Evolutionary conservation across 768 basidiomycete genomes (phyloP).

Genomic region (Grammothele lineata): DNA sequence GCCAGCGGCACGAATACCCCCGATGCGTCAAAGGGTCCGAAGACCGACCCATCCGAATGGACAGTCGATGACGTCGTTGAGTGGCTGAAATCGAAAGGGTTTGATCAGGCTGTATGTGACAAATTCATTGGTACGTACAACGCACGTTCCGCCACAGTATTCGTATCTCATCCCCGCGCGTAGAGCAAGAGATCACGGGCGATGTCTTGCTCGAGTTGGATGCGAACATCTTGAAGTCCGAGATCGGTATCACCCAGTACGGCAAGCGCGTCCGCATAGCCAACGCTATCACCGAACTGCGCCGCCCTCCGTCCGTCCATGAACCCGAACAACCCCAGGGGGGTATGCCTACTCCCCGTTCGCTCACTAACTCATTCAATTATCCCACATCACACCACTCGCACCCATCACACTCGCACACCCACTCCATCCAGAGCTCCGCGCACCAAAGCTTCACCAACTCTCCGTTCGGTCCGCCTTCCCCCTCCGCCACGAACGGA

Average conservation of each 20-base stretch:
- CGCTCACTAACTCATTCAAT: constrained; percentile 22
- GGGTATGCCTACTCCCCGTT: constrained; percentile 16
- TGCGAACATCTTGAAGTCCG: constrained; percentile 82
- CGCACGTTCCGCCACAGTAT: not conserved
- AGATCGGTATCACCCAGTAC: constrained; percentile 91
- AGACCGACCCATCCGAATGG: constrained; percentile 69
- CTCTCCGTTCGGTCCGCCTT: constrained; percentile 15
- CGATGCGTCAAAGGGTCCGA: constrained; percentile 28
- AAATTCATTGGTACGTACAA: constrained; percentile 77
- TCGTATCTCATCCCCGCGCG: not conserved
- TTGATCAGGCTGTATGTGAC: constrained; percentile 75
- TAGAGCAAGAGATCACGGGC: constrained; percentile 98
- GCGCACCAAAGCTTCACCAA: constrained; percentile 22
- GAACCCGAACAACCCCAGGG: constrained; percentile 40
- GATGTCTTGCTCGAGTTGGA: constrained; percentile 96
- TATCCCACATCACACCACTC: constrained; percentile 24
- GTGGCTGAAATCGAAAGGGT: constrained; percentile 83
- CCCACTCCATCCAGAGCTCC: constrained; percentile 33
- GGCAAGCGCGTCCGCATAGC: constrained; percentile 93
- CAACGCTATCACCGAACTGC: constrained; percentile 87
- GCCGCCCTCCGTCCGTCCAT: constrained; percentile 60
- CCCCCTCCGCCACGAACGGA: constrained; percentile 5
- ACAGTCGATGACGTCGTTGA: constrained; percentile 82
- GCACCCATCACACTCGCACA: constrained; percentile 30
- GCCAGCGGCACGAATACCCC: not conserved